phyloP scores from a whole-genome alignment of 768 basidiomycete species.

The Tylopilus subfusipes region DNA sequence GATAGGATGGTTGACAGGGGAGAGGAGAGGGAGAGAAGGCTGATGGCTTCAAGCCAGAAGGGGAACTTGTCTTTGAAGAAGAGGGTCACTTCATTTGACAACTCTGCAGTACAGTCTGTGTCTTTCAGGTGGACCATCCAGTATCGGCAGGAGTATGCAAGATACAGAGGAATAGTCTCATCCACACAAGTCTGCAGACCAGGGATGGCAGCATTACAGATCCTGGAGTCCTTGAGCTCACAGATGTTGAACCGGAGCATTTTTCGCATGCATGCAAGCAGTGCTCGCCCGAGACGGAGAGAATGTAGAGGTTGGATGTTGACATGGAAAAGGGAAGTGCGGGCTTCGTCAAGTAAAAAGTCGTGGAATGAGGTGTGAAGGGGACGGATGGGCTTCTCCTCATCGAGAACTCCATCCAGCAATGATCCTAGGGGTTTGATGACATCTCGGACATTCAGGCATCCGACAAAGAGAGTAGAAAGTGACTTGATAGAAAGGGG shows the following conservation, averaged over 20 bases:
- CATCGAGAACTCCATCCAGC: no score
- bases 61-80: constrained; percentile 6
- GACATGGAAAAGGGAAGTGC: neutral
- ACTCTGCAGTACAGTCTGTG: neutral
- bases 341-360: neutral
- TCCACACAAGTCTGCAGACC: neutral
- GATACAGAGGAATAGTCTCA: neutral
- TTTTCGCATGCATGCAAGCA: neutral
- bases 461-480: neutral
- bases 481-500: no score
- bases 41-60: constrained; percentile 27
- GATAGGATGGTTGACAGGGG: no score
- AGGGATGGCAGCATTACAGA: neutral
- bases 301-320: neutral
- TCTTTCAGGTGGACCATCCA: constrained; percentile 2
- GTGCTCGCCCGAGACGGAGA: neutral
- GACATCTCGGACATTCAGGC: neutral
- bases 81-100: neutral
- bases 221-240: neutral
- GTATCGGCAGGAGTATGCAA: neutral
- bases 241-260: neutral
- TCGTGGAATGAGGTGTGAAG: no score
- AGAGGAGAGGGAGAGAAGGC: constrained; percentile 15
- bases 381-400: no score
- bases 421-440: neutral